Conservation (phyloP, 1,284 basidiomycete genomes). For the Boletus sp. region DNA sequence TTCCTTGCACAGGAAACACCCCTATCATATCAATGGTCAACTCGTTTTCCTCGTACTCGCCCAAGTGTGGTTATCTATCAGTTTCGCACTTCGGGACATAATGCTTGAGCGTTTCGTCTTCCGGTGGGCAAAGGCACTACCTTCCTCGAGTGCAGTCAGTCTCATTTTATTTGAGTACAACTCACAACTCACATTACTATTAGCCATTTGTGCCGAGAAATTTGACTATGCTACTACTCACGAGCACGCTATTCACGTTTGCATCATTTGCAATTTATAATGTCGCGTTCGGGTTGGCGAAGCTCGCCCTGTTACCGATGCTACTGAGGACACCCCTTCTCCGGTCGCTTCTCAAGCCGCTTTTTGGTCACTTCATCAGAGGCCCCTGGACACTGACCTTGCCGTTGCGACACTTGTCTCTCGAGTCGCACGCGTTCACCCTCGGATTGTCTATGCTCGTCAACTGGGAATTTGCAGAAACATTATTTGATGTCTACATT, state of each 20-base stretch:
- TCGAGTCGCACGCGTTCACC: conserved; percentile 53
- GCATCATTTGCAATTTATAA: conserved; percentile 45
- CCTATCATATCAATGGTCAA: conserved; percentile 68
- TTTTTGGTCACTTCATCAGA: conserved; percentile 62
- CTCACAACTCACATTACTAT: background rate
- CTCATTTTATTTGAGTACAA: background rate
- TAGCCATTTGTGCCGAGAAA: conserved; percentile 33
- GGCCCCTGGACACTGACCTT: conserved; percentile 58
- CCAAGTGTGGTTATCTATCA: conserved; percentile 50
- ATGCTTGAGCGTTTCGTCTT: conserved; percentile 63
- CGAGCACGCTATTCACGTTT: conserved; percentile 45
- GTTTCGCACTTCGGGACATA: conserved; percentile 56
- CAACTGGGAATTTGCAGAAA: conserved; percentile 65
- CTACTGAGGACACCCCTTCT: conserved; percentile 58
- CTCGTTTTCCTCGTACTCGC: conserved; percentile 59
- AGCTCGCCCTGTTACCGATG: conserved; percentile 51
- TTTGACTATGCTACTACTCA: conserved; percentile 35
- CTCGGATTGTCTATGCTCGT: conserved; percentile 53
- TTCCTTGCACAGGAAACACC: conserved; percentile 57
- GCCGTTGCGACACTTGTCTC: conserved; percentile 47
- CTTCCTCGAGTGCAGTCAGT: conserved; percentile 28
- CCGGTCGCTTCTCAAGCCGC: conserved; percentile 54
- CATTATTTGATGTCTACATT: conserved; percentile 57
- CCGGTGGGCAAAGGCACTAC: conserved; percentile 34
- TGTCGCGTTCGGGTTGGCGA: conserved; percentile 48